Base-by-base conservation (phyloP, 345 rosid genomes). In the Eucalyptus pauciflora region DNA sequence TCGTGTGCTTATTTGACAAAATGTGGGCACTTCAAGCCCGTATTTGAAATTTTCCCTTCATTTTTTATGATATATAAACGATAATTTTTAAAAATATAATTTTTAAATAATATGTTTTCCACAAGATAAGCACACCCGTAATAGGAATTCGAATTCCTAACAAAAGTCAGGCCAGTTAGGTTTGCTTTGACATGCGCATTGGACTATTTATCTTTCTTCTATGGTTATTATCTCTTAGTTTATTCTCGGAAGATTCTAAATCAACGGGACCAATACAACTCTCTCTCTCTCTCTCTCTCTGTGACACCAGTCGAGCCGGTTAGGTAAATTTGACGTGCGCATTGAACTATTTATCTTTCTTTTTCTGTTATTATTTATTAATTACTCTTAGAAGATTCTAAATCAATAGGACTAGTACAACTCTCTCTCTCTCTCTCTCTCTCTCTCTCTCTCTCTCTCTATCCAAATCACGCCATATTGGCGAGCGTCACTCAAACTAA, bases 21-120 rank as follows among this genome's bases (percentile, higher is more conserved):
- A 52, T 0, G 5, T 4, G 4, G 1, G 10, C 58, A 52, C 10
- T 52, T 52, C 58, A 52, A 52, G 2, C 10, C 10, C 0, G 1
- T 20, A 52, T 52, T 52, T 52, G 0, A 2, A 52, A 52, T 52
- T 52, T 52, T 20, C 2, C 25, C 1, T 52, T 52, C 22, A 20
- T 20, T 52, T 20, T 52, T 52, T 7, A 52, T 20, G 58, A 52
- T 24, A 52, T 52, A 52, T 52, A 8, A 52, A 18, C 0, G 2
- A 52, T 52, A 18, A 52, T 52, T 52, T 1, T 15, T 5, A 0
- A 7, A 52, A 50, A 18, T 1, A 18, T 7, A 52, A 1, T 52
- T 51, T 52, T 52, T 52, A 52, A 52, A 8, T 52, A 10, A 52
- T 20, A 52, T 18, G 20, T 52, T 52, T 52, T 52, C 25, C 2